Base-by-base conservation (phyloP, 192 early-diverging fungal genomes). In the Linnemannia exigua region DNA sequence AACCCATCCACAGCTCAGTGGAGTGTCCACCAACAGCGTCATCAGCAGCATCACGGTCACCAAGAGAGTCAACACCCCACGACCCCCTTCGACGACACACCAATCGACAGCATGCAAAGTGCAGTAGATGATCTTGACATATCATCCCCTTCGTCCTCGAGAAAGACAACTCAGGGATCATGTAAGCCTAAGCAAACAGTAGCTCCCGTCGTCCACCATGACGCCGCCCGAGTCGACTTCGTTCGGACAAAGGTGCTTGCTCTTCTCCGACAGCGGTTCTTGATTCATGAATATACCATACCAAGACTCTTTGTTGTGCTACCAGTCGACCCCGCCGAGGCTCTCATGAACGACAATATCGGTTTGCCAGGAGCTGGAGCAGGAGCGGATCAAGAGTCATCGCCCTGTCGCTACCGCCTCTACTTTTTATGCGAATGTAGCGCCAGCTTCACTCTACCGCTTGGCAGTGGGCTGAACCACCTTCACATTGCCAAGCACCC, bases 401-500 rank as follows among this genome's bases (percentile, higher is more conserved):
- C 54, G 3, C 5, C 19, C 28, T 11, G 38, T n/a, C 74, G 61
- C 31, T 79, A 70, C 61, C 84, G 84, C 11, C 79, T 86, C 35
- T 86, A 73, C 41, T 80, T 86, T 38, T 41, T 86, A 19, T 86
- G 84, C 33, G 84, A 86, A 28, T 86, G 84, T 33, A 86, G 84
- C 20, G 36, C 70, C 9, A 80, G 78, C 41, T 86, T 86, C 66
- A 80, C 84, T 22, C 47, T 80, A 12, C 84, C 84, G 22, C 72
- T 86, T 22, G 84, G 84, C 28, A 86, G 84, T 28, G 84, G 79
- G 67, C 51, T 86, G 33, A 86, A 86, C 38, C 84, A 86, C 41
- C 58, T 86, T 16, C 84, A 86, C 22, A 86, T 86, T 47, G 84
- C 84, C n/a, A 86, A 86, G 37, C 84, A 86, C 66, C n/a, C 47